phyloP scores from a whole-genome alignment of 345 rosid genomes.

The Acer campestre region DNA sequence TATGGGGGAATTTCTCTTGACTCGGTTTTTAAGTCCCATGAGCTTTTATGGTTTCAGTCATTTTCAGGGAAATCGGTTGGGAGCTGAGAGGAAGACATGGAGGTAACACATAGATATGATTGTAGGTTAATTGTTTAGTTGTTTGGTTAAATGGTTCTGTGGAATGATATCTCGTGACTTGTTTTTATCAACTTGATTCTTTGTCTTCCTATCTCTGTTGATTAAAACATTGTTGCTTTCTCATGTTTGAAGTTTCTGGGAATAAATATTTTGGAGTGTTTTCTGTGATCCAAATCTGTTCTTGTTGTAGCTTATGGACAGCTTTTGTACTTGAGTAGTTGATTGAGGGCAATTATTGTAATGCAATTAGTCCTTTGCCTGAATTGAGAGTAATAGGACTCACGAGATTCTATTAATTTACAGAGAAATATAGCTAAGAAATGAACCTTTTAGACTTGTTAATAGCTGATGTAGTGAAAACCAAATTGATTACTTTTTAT shows the following conservation, averaged over 20 bases:
- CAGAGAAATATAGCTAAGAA: background rate
- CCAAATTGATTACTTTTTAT: background rate
- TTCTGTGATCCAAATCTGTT: background rate
- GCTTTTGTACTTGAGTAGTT: background rate
- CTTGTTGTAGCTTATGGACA: background rate
- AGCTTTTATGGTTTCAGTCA: background rate
- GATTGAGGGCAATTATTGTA: background rate
- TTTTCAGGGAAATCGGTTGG: background rate
- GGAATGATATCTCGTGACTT: background rate
- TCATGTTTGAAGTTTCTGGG: background rate
- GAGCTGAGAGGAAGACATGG: background rate
- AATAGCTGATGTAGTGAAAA: background rate
- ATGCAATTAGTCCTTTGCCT: background rate
- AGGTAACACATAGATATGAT: background rate
- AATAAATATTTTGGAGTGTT: background rate
- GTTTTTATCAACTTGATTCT: background rate
- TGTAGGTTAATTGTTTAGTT: background rate
- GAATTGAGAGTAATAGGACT: background rate
- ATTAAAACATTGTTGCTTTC: background rate
- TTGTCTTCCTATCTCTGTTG: background rate
- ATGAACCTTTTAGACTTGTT: background rate
- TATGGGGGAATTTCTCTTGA: background rate
- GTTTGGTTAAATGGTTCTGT: background rate
- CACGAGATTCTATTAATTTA: conserved; percentile 7
- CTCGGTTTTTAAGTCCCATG: background rate